phyloP scores from a whole-genome alignment of 441 rosid genomes.

The Eutrema salsugineum region DNA sequence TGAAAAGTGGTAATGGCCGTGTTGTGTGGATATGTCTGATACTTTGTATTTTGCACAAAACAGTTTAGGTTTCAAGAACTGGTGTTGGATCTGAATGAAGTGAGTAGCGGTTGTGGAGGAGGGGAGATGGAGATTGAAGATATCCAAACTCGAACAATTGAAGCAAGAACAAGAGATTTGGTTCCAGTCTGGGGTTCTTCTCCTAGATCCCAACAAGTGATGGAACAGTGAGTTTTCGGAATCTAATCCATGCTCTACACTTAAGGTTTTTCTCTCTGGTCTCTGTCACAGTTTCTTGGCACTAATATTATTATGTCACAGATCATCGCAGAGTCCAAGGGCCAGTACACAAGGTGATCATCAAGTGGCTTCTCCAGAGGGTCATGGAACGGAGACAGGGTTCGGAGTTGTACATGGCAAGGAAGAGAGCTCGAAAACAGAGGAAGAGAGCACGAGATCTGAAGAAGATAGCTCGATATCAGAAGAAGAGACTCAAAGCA shows the following conservation, averaged over 20 bases:
- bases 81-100: conserved; percentile 41
- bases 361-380: not conserved
- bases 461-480: not conserved
- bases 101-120: conserved; percentile 37
- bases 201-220: conserved; percentile 42
- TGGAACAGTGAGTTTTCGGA: conserved; percentile 42
- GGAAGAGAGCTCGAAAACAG: conserved; percentile 11
- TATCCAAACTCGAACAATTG: conserved; percentile 53
- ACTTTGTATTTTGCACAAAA: conserved; percentile 26
- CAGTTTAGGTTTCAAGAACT: conserved; percentile 66
- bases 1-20: not conserved
- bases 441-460: not conserved
- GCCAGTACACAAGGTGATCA: not conserved
- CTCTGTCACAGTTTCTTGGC: conserved; percentile 3
- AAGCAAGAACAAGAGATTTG: conserved; percentile 65
- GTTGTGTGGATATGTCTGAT: conserved; percentile 14
- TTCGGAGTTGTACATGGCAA: conserved; percentile 12
- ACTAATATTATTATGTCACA: not conserved
- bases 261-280: not conserved
- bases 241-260: not conserved
- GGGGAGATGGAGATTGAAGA: conserved; percentile 78
- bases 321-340: conserved; percentile 10
- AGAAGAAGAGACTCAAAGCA: conserved; percentile 13
- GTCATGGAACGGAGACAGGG: conserved; percentile 7
- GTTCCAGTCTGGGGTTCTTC: conserved; percentile 62